Evolutionary conservation across 1,139 yeast genomes (phyloP).

Genomic region (Maudiozyma humilis): DNA sequence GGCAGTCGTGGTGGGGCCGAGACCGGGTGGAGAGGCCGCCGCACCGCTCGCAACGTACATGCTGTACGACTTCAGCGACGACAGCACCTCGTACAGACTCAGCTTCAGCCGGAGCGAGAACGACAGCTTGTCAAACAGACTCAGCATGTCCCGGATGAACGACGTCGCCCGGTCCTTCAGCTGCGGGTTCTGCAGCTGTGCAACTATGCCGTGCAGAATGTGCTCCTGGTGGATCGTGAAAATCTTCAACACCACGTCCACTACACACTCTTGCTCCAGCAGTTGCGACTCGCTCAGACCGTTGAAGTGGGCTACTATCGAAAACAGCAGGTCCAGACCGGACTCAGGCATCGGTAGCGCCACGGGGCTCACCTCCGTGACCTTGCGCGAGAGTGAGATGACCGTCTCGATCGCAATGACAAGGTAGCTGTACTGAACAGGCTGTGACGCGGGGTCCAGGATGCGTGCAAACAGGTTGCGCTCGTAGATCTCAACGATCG

Average conservation of each 20-base stretch:
- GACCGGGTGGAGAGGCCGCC: neutral
- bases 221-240: slow-evolving; percentile 26
- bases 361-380: slow-evolving; percentile 11
- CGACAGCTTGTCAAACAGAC: slow-evolving; percentile 26
- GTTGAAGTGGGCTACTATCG: slow-evolving; percentile 13
- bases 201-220: slow-evolving; percentile 19
- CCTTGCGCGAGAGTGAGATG: slow-evolving; percentile 20
- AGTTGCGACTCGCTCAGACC: slow-evolving; percentile 11
- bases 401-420: slow-evolving; percentile 22
- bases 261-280: slow-evolving; percentile 10
- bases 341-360: slow-evolving; percentile 13
- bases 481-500: slow-evolving; percentile 21
- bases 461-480: slow-evolving; percentile 22
- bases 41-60: slow-evolving; percentile 18
- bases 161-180: slow-evolving; percentile 1
- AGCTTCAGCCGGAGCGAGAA: slow-evolving; percentile 47
- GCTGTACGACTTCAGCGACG: slow-evolving; percentile 42
- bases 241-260: slow-evolving; percentile 25
- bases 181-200: slow-evolving; percentile 10
- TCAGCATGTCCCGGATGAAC: slow-evolving; percentile 16
- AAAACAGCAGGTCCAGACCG: slow-evolving; percentile 14
- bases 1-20: neutral
- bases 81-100: slow-evolving; percentile 52
- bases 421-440: slow-evolving; percentile 11
- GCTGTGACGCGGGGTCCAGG: slow-evolving; percentile 10